Conservation (phyloP, 306 rosid genomes). For the Chamaecrista fasciculata region DNA sequence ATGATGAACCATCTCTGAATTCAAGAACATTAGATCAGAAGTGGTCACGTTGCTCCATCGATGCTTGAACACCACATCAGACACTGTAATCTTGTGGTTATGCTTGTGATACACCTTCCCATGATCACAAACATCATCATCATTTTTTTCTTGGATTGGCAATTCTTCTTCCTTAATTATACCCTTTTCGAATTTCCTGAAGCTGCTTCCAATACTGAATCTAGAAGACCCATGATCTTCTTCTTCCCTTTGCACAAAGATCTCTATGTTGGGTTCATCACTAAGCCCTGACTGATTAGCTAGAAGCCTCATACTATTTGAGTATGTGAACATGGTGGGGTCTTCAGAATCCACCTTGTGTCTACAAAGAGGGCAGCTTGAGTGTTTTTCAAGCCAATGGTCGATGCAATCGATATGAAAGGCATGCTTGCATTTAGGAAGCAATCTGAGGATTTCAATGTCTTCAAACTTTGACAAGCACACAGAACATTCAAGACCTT, state of each 20-base stretch:
- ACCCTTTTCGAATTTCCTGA: slow-evolving; percentile 51
- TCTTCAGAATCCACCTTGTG: slow-evolving; percentile 65
- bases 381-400: slow-evolving; percentile 86
- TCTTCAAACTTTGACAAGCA: slow-evolving; percentile 89
- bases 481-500: slow-evolving; percentile 85
- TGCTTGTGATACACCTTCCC: slow-evolving; percentile 53
- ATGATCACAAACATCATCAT: slow-evolving; percentile 19
- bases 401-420: slow-evolving; percentile 89
- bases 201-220: slow-evolving; percentile 87
- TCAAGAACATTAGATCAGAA: slow-evolving; percentile 80
- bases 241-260: slow-evolving; percentile 86
- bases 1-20: slow-evolving; percentile 61
- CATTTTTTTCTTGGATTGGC: slow-evolving; percentile 37
- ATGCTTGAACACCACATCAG: slow-evolving; percentile 76
- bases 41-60: slow-evolving; percentile 90
- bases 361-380: slow-evolving; percentile 94
- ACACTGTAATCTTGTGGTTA: slow-evolving; percentile 66
- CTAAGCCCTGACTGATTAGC: slow-evolving; percentile 39
- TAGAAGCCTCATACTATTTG: slow-evolving; percentile 68
- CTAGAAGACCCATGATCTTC: slow-evolving; percentile 62
- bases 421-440: slow-evolving; percentile 91
- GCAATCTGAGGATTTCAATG: slow-evolving; percentile 67
- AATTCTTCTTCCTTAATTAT: slow-evolving; percentile 45
- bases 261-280: slow-evolving; percentile 71
- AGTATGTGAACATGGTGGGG: slow-evolving; percentile 43